Conservation (phyloP, 345 rosid genomes). For the Citrus mangshanensis region DNA sequence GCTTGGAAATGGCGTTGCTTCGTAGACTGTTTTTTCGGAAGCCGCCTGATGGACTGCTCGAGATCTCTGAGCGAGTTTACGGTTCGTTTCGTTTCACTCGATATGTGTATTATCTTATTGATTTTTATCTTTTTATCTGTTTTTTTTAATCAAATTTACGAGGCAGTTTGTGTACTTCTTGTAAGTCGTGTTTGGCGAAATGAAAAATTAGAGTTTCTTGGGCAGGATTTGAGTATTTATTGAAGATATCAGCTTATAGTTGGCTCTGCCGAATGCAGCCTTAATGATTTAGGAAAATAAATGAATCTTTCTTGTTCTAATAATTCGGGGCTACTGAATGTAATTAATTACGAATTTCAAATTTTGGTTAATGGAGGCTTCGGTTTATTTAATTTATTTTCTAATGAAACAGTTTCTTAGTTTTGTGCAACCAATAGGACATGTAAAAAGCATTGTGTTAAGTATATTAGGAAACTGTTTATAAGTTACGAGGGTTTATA, state of each 20-base stretch:
- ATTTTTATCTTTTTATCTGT: neutral
- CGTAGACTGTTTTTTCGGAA: slow-evolving; percentile 77
- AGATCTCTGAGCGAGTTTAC: slow-evolving; percentile 83
- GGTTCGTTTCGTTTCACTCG: slow-evolving; percentile 39
- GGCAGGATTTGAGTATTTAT: neutral
- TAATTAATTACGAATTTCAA: neutral
- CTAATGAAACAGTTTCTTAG: neutral
- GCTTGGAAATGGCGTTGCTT: slow-evolving; percentile 65
- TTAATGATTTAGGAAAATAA: neutral
- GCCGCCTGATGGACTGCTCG: slow-evolving; percentile 93
- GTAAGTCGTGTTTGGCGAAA: neutral
- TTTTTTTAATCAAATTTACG: neutral
- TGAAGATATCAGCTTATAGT: neutral
- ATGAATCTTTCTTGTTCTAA: neutral
- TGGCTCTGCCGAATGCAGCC: neutral
- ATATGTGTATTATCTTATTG: neutral
- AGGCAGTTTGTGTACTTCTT: neutral
- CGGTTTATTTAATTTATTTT: neutral
- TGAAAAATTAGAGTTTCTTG: neutral
- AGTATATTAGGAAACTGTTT: no score
- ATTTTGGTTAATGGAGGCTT: neutral
- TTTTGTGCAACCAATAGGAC: neutral
- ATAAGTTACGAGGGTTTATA: neutral
- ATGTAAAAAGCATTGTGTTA: neutral
- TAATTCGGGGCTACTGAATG: neutral